These are phyloP conservation scores for Salix suchowensis DNA, from an alignment of 345 rosid species.

Conservation along the genomic window DNA sequence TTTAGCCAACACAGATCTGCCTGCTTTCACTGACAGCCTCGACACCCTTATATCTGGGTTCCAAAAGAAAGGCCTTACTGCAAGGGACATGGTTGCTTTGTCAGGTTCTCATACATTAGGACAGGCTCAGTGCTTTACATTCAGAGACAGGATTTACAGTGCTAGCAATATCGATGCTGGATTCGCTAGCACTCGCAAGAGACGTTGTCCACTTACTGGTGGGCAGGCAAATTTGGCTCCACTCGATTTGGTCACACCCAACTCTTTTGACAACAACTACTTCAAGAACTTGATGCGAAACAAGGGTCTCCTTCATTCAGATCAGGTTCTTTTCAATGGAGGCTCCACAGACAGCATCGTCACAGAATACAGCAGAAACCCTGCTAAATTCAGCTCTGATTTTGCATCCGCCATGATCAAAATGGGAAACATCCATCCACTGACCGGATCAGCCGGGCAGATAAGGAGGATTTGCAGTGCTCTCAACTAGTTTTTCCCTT, in stretches of 20 bases:
- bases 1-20: conserved; percentile 21
- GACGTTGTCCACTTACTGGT: background rate
- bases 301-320: background rate
- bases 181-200: background rate
- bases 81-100: conserved; percentile 31
- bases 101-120: conserved; percentile 8
- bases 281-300: background rate
- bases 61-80: conserved; percentile 25
- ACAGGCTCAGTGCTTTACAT: conserved; percentile 3
- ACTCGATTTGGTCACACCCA: background rate
- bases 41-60: conserved; percentile 16
- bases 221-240: background rate
- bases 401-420: conserved; percentile 44
- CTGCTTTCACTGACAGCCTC: conserved; percentile 13
- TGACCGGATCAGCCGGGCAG: conserved; percentile 36
- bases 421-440: conserved; percentile 42
- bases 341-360: background rate
- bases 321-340: background rate
- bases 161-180: background rate
- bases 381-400: conserved; percentile 19
- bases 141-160: background rate
- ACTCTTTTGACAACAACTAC: background rate
- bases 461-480: conserved; percentile 34
- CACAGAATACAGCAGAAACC: background rate
- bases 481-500: conserved; percentile 20